phyloP scores from a whole-genome alignment of 208 protist species.

The Crithidia fasciculata region DNA sequence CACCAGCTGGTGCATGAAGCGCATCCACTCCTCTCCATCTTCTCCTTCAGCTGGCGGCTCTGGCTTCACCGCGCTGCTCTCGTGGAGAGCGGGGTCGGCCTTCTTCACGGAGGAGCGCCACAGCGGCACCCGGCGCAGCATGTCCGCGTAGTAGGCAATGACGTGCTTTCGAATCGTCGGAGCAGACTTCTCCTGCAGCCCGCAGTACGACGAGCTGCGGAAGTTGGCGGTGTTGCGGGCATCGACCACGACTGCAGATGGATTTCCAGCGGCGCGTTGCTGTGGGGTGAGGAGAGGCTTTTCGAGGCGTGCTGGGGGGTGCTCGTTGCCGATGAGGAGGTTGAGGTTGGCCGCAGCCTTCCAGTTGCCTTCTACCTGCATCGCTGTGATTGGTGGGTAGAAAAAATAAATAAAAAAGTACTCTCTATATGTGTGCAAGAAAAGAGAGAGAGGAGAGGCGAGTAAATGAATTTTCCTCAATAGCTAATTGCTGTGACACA shows the following conservation, averaged over 20 bases:
- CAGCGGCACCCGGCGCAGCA: constrained; percentile 64
- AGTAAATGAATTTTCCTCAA: too few species aligned
- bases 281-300: constrained; percentile 30
- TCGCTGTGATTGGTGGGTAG: too few species aligned
- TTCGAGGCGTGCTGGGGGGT: constrained; percentile 56
- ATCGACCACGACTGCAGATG: constrained; percentile 33
- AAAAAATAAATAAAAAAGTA: too few species aligned
- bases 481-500: too few species aligned
- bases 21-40: constrained; percentile 1
- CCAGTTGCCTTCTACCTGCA: constrained; percentile 55
- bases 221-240: constrained; percentile 78
- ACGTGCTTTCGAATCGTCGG: constrained; percentile 31
- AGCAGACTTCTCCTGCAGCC: constrained; percentile 53
- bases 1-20: neutral
- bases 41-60: constrained; percentile 19
- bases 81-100: neutral
- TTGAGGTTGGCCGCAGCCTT: constrained; percentile 66
- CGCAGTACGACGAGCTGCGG: constrained; percentile 72
- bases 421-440: too few species aligned
- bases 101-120: constrained; percentile 31
- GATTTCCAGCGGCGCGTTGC: constrained; percentile 9
- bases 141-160: constrained; percentile 70
- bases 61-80: constrained; percentile 15
- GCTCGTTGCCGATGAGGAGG: constrained; percentile 58
- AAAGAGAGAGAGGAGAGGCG: too few species aligned